Evolutionary conservation across 257 asterid species (phyloP).

Genomic region (Lycium barbarum): DNA sequence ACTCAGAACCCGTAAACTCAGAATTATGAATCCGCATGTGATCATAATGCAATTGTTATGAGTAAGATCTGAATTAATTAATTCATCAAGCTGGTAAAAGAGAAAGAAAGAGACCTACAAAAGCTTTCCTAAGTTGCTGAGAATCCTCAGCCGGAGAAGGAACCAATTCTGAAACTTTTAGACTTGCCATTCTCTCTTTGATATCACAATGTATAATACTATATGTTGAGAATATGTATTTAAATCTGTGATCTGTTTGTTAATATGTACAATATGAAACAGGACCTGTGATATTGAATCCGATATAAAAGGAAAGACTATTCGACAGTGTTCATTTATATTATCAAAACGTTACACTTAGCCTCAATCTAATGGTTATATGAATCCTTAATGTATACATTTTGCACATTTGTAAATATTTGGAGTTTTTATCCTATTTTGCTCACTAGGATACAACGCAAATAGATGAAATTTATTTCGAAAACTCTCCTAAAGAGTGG

Average conservation of each 20-base stretch:
- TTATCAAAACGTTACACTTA: too few species aligned
- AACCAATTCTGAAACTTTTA: conserved; percentile 66
- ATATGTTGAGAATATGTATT: background rate
- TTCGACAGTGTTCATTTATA: background rate
- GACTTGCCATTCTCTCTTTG: conserved; percentile 59
- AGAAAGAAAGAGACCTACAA: conserved; percentile 53
- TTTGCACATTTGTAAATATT: too few species aligned
- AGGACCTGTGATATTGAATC: background rate
- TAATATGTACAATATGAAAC: too few species aligned
- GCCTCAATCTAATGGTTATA: too few species aligned
- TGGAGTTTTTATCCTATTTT: too few species aligned
- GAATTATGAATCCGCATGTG: too few species aligned
- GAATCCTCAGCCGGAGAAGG: conserved; percentile 75
- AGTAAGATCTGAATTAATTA: background rate
- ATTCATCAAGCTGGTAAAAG: background rate
- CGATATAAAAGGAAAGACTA: conserved; percentile 7
- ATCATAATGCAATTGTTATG: too few species aligned
- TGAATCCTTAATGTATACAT: too few species aligned
- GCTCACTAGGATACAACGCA: too few species aligned
- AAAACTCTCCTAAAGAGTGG: too few species aligned
- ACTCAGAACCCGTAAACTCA: too few species aligned
- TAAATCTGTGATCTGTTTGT: background rate
- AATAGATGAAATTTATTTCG: too few species aligned
- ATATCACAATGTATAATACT: background rate
- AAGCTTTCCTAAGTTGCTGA: conserved; percentile 76